Evolutionary conservation across 495 filamentous ascomycete species (phyloP).

Genomic region (Lindgomyces ingoldianus): DNA sequence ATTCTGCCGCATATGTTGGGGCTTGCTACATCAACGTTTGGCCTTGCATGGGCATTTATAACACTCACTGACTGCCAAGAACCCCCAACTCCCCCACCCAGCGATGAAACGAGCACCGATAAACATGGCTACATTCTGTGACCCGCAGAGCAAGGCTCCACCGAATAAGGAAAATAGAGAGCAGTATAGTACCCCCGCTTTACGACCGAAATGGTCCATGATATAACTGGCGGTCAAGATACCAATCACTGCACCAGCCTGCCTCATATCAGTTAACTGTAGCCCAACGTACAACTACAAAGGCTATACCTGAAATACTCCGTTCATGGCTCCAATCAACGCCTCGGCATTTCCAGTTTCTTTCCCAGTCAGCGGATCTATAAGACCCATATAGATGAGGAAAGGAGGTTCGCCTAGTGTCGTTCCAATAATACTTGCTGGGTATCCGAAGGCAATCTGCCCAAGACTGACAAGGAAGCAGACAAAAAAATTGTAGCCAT

Average conservation of each 20-base stretch:
- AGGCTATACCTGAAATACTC: slow-evolving; percentile 29
- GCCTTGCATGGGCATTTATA: neutral
- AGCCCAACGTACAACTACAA: neutral
- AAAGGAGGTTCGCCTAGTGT: slow-evolving; percentile 34
- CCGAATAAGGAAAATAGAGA: slow-evolving; percentile 26
- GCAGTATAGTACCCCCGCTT: slow-evolving; percentile 32
- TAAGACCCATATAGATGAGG: slow-evolving; percentile 31
- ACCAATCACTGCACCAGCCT: slow-evolving; percentile 33
- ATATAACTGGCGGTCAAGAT: slow-evolving; percentile 25
- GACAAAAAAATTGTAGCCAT: slow-evolving; percentile 32
- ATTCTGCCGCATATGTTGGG: slow-evolving; percentile 27
- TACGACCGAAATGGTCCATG: slow-evolving; percentile 33
- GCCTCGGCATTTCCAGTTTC: slow-evolving; percentile 19
- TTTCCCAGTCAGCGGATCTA: slow-evolving; percentile 27
- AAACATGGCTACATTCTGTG: slow-evolving; percentile 30
- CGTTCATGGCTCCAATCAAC: slow-evolving; percentile 31
- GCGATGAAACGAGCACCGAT: slow-evolving; percentile 32
- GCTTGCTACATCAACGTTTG: slow-evolving; percentile 14
- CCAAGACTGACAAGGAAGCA: slow-evolving; percentile 28
- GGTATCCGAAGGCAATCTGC: slow-evolving; percentile 36
- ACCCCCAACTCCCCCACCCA: slow-evolving; percentile 32
- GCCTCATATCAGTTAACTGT: neutral
- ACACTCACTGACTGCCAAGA: slow-evolving; percentile 32
- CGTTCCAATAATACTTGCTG: slow-evolving; percentile 27
- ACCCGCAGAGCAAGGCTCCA: slow-evolving; percentile 27